These are phyloP conservation scores for Dactylellina drechsleri DNA, from an alignment of 2,329 filamentous ascomycete genomes.

Conservation along the genomic window DNA sequence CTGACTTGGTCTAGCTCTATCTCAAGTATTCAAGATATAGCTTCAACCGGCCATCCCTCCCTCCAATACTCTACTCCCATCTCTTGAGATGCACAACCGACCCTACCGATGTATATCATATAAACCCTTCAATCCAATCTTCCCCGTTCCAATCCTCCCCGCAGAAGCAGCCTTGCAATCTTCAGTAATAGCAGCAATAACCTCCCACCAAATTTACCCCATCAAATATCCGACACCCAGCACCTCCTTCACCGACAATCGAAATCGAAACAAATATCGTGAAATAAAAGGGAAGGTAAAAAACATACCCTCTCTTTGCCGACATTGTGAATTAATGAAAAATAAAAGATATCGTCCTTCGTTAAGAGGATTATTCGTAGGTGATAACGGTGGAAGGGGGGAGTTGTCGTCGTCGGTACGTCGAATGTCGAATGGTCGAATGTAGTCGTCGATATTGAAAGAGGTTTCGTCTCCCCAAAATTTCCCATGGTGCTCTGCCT, in stretches of 20 bases:
- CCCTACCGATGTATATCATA: not conserved
- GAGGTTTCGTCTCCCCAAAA: no score
- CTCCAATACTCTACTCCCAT: not conserved
- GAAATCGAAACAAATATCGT: no score
- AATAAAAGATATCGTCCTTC: slow-evolving; percentile 28
- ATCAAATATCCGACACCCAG: not conserved
- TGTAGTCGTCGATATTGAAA: slow-evolving; percentile 5
- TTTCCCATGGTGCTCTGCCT: no score
- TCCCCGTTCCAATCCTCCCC: not conserved
- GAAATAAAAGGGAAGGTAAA: not conserved
- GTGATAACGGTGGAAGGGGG: not conserved
- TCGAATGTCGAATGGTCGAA: slow-evolving; percentile 4
- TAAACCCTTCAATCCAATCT: not conserved
- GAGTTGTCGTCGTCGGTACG: slow-evolving; percentile 24
- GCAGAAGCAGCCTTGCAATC: not conserved
- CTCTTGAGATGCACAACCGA: not conserved
- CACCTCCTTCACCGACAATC: no score
- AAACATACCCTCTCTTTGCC: slow-evolving; percentile 52
- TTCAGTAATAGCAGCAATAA: not conserved
- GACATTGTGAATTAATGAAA: slow-evolving; percentile 42
- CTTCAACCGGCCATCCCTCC: not conserved
- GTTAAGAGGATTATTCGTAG: slow-evolving; percentile 3
- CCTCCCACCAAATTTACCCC: not conserved
- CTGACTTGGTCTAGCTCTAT: not conserved
- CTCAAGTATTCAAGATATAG: not conserved